These are phyloP conservation scores for Lactarius quietus DNA, from an alignment of 768 basidiomycete species.

Conservation along the genomic window DNA sequence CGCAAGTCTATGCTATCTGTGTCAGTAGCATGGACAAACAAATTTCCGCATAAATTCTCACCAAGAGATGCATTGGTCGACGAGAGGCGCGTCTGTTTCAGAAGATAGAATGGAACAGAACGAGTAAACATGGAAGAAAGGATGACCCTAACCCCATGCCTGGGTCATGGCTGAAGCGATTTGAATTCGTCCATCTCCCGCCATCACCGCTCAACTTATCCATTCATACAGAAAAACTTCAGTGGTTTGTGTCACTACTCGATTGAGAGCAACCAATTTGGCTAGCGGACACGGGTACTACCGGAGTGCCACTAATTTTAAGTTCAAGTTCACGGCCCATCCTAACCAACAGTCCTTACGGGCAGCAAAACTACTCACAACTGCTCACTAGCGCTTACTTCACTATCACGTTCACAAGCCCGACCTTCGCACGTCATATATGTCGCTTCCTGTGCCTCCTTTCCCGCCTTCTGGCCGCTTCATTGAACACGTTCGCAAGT, in stretches of 20 bases:
- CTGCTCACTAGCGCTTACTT: background rate
- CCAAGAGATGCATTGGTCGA: background rate
- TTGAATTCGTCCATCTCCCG: background rate
- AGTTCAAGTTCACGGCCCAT: background rate
- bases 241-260: background rate
- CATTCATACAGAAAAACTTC: background rate
- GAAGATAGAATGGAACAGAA: background rate
- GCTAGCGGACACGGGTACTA: background rate
- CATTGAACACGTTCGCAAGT: slow-evolving; percentile 50
- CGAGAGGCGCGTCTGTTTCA: background rate
- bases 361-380: background rate
- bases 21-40: background rate
- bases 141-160: background rate
- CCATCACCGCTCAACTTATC: background rate
- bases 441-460: slow-evolving; percentile 18
- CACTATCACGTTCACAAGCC: background rate
- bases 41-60: background rate
- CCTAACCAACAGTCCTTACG: background rate
- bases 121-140: background rate
- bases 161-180: background rate
- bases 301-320: background rate
- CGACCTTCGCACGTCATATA: background rate
- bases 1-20: slow-evolving; percentile 45
- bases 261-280: background rate
- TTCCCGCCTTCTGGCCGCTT: slow-evolving; percentile 49